Evolutionary conservation across 2,329 filamentous ascomycete species (phyloP), one percentile per base, ranked within the genome.

Genomic region (Amylocarpus encephaloides): DNA sequence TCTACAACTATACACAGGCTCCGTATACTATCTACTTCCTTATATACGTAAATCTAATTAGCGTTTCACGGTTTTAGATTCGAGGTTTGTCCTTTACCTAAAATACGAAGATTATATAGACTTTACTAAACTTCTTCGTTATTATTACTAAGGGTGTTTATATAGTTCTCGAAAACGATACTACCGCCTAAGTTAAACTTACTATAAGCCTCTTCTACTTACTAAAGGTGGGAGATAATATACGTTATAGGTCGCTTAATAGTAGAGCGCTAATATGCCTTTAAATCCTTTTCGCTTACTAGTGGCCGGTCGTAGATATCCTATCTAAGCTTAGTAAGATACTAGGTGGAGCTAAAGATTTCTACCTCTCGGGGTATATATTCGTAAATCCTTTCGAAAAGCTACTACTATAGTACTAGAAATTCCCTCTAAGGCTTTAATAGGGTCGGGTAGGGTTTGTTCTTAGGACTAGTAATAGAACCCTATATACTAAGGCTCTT

Each of bases 1-100:
- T 78, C 68, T 26, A 64, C 62, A 39, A 73, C 51, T 46, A 59
- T 52, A 46, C 46, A 54, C 32, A 54, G 22, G 40, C 49, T 54
- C 38, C 46, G 52, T 48, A 47, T 54, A 26, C 48, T 53, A 52
- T 60, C 50, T 52, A 49, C 43, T 26, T 54, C 44, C 50, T 52
- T 58, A 35, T 56, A 58, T 49, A 58, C 55, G 48, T 50, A 60
- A 54, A 59, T 60, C 44, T 55, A 50, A 53, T 59, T 48, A 30
- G 55, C 46, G 45, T 55, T 49, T 52, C 48, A 42, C 38, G 46
- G 55, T 52, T 53, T 59, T 32, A 46, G 44, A 50, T 55, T 56
- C 46, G 51, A 55, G 40, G 29, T 32, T 42, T 50, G 50, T 54
- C 45, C 42, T 56, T 52, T 54, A 35, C 44, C 50, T 42, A 44